These are phyloP conservation scores for Monascus ruber DNA, from an alignment of 2,329 filamentous ascomycete genomes.

Conservation along the genomic window DNA sequence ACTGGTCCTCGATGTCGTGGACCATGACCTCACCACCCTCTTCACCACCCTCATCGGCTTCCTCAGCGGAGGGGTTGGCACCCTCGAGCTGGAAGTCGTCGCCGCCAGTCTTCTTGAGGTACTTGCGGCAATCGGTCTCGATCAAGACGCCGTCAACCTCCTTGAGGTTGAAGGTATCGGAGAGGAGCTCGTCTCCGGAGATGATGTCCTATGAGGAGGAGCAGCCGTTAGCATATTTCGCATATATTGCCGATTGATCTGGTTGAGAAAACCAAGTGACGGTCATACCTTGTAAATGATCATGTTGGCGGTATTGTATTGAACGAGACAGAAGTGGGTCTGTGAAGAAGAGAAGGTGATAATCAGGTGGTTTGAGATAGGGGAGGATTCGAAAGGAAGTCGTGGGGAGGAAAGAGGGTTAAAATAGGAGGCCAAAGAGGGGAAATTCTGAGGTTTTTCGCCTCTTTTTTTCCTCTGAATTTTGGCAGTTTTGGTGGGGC, in stretches of 20 bases:
- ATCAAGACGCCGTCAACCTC: slow-evolving; percentile 68
- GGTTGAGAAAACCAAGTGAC: neutral
- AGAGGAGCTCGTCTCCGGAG: slow-evolving; percentile 89
- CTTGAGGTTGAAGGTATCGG: slow-evolving; percentile 82
- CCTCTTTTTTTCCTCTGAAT: slow-evolving; percentile 1
- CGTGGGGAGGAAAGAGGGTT: neutral
- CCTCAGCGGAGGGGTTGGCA: slow-evolving; percentile 95
- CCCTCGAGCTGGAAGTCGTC: slow-evolving; percentile 57
- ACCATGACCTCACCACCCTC: slow-evolving; percentile 59
- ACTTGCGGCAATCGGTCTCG: slow-evolving; percentile 87
- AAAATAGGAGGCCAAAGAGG: slow-evolving; percentile 6
- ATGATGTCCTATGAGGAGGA: slow-evolving; percentile 59
- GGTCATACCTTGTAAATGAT: slow-evolving; percentile 56
- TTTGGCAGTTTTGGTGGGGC: neutral
- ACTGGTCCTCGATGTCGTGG: slow-evolving; percentile 88
- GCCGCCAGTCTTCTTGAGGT: slow-evolving; percentile 54
- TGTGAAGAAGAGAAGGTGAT: slow-evolving; percentile 16
- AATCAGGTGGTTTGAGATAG: slow-evolving; percentile 12
- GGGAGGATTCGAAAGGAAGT: slow-evolving; percentile 9
- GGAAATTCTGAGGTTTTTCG: slow-evolving; percentile 19
- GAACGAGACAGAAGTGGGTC: slow-evolving; percentile 13
- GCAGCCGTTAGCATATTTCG: slow-evolving; percentile 4
- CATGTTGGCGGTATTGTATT: slow-evolving; percentile 46
- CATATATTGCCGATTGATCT: neutral
- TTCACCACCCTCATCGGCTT: slow-evolving; percentile 54